Base-by-base conservation (phyloP, 371 early-diverging fungal genomes). In the Dinochytrium kinnereticum region DNA sequence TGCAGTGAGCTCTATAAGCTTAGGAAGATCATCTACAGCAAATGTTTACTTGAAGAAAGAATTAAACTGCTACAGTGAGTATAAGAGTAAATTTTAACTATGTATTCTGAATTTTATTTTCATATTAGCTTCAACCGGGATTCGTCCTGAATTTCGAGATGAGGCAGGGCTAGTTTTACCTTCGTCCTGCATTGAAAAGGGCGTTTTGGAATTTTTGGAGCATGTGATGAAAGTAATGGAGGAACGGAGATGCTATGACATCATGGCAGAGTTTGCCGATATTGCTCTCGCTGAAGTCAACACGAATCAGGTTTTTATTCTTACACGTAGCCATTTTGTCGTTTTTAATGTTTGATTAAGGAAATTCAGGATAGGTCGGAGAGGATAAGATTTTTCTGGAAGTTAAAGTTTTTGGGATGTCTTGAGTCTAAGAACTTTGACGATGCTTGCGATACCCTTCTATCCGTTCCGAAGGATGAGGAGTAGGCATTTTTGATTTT, bases 211-310 rank as follows among this genome's bases (percentile, higher is more conserved):
- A 30, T 86, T 85, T 77, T 83, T 79, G 65, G 78, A 78, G 44
- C 82, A 86, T 66, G 69, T 87, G 5, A 81, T 81, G 24, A 76
- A 76, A 28, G 57, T 86, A 30, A 82, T 86, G 40, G 78, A 76
- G 53, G 73, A 78, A 13, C 71, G 64, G 19, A 49, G 70, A 0
- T 55, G 68, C n/a, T 69, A 72, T 34, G 68, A 71, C 0, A 39
- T 66, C 0, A 79, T 73, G 0, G 66, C 72, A 10, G 73, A 66
- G 31, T 86, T 85, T 68, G 78, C 81, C 31, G 78, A 68, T 34
- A 64, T 80, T 49, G 86, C 86, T 21, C 37, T 85, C 19, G 70
- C 21, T 64, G 81, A 34, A 34, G 71, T 64, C 30, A 67, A 65
- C 33, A 77, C 73, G 51, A 72, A 64, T 72, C 75, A 21, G 5